These are phyloP conservation scores for Solanum pimpinellifolium DNA, from an alignment of 257 asterid species.

Conservation along the genomic window DNA sequence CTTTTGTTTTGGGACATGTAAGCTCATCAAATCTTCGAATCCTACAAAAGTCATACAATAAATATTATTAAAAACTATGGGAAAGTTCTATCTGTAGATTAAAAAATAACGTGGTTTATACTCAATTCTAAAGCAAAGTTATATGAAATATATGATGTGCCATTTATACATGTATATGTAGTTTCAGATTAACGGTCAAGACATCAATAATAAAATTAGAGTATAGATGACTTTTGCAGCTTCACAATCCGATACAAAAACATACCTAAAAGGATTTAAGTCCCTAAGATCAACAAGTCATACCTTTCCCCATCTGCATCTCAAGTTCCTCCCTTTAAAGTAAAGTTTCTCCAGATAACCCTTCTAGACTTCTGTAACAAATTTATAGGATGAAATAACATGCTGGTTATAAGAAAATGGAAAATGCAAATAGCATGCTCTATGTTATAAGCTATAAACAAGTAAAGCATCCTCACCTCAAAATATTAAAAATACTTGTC, in stretches of 20 bases:
- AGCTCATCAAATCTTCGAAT: too few relatives aligned
- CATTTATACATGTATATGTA: background rate
- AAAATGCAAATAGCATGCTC: background rate
- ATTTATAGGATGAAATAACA: background rate
- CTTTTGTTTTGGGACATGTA: background rate
- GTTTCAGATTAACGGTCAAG: background rate
- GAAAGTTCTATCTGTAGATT: too few relatives aligned
- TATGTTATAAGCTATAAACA: background rate
- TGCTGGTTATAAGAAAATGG: background rate
- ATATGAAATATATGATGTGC: background rate
- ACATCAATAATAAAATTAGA: too few relatives aligned
- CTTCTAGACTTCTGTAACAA: slow-evolving; percentile 34
- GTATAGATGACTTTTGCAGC: too few relatives aligned
- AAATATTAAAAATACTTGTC: background rate
- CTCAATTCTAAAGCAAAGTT: background rate
- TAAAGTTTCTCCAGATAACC: slow-evolving; percentile 59
- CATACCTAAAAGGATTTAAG: too few relatives aligned
- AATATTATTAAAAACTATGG: too few relatives aligned
- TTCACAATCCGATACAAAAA: background rate
- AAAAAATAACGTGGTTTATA: too few relatives aligned
- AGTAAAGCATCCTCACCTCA: slow-evolving; percentile 32
- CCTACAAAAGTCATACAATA: background rate
- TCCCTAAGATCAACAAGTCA: background rate
- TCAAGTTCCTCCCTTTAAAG: slow-evolving; percentile 69
- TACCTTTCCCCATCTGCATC: slow-evolving; percentile 66